Evolutionary conservation across 2,329 filamentous ascomycete species (phyloP), one percentile per base, ranked within the genome.

Genomic region (Fusarium circinatum): DNA sequence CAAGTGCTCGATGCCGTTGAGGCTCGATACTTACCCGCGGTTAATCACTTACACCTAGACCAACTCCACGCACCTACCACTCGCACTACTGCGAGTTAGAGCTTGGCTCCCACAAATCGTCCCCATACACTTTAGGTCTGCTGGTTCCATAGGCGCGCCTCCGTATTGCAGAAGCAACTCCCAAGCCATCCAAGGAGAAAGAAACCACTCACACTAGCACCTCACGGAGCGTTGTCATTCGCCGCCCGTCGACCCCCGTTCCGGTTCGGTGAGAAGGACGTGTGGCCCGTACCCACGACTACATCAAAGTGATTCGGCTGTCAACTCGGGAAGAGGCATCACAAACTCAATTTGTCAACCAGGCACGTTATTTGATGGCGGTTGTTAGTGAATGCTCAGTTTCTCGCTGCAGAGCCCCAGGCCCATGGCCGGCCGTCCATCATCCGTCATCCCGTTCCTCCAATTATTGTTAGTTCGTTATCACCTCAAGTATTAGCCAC

Each of bases 121-220:
- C 54, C 55, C 42, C 67, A 57, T 74, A 38, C 44, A 51, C 63
- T 66, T 59, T 64, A 70, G 60, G 47, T 60, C 55, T 58, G 42
- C 57, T 55, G 51, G 58, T 61, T 70, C 68, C 64, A 77, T 75
- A 77, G 75, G 74, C 67, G 73, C 75, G 66, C 73, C 75, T 77
- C 71, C 64, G 47, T 26, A 28, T 32, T 60, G 49, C 60, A 61
- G 68, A 51, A 68, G 47, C 54, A 56, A 47, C 42, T 34, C 24
- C 64, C 38, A 32, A 73, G 47, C 58, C 62, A 59, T n/a, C 58
- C 41, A 58, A 62, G 49, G 49, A 65, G 66, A 55, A 63, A 39
- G 48, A 76, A 70, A 66, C 71, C 62, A 71, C 62, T 70, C 64
- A 62, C 52, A 58, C 24, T 54, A 45, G 30, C 47, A 47, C 60